A percentile compares a stretch with the other conserved stretches of the same genome.
phyloP scores from a whole-genome alignment of 306 rosid species.

The Calophaca sinica region DNA sequence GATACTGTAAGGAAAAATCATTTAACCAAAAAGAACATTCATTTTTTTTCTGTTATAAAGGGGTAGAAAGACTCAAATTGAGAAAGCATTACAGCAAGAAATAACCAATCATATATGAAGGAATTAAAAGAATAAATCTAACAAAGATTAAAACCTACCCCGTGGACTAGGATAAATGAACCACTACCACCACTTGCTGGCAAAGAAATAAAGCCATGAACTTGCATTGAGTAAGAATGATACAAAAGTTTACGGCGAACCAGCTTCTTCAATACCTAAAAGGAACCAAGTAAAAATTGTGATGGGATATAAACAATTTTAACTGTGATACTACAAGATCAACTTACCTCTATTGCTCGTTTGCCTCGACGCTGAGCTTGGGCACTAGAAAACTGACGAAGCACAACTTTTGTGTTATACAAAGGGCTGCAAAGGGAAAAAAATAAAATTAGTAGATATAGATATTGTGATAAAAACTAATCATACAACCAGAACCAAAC shows the following conservation, averaged over 20 bases:
- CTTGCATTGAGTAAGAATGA: slow-evolving; percentile 97
- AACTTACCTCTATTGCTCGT: slow-evolving; percentile 87
- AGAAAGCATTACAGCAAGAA: slow-evolving; percentile 29
- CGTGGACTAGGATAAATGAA: slow-evolving; percentile 89
- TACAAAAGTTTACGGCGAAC: slow-evolving; percentile 80
- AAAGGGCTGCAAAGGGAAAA: slow-evolving; percentile 71
- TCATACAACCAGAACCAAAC: slow-evolving; percentile 30
- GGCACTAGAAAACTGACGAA: slow-evolving; percentile 76
- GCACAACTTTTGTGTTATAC: slow-evolving; percentile 78
- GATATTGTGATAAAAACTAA: slow-evolving; percentile 44
- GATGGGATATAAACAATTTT: background rate
- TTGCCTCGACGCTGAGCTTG: slow-evolving; percentile 97
- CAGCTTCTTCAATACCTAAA: slow-evolving; percentile 86
- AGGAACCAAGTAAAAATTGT: slow-evolving; percentile 32
- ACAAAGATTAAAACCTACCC: slow-evolving; percentile 65
- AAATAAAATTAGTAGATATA: slow-evolving; percentile 36
- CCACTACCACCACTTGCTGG: slow-evolving; percentile 62
- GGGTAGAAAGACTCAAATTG: slow-evolving; percentile 20
- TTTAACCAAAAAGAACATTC: slow-evolving; percentile 16
- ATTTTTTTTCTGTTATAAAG: slow-evolving; percentile 3
- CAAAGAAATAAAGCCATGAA: slow-evolving; percentile 85
- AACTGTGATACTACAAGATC: slow-evolving; percentile 4
- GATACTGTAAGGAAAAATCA: slow-evolving; percentile 68
- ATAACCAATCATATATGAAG: slow-evolving; percentile 31
- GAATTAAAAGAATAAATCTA: slow-evolving; percentile 30